phyloP scores from a whole-genome alignment of 345 rosid species.

The Eucalyptus marginata region DNA sequence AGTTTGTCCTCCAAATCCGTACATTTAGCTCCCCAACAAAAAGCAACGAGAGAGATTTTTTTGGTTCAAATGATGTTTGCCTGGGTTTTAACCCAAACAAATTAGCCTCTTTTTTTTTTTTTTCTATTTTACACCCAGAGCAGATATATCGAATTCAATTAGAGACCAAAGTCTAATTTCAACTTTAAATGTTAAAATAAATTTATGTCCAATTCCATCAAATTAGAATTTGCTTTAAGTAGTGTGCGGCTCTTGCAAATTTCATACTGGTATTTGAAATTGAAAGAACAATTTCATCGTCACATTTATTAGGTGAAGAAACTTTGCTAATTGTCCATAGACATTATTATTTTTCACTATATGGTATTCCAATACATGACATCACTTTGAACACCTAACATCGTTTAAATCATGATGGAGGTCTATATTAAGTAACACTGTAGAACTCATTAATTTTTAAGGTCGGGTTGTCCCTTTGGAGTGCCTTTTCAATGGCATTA shows the following conservation, averaged over 20 bases:
- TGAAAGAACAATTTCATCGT: too few relatives aligned
- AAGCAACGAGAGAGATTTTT: background rate
- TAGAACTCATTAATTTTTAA: too few relatives aligned
- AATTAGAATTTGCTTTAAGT: too few relatives aligned
- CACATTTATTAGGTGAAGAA: background rate
- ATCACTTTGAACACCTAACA: background rate
- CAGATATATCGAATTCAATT: background rate
- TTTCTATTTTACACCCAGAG: background rate
- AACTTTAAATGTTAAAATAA: background rate
- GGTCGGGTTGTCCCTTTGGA: too few relatives aligned
- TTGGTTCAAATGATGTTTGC: background rate
- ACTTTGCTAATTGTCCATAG: background rate
- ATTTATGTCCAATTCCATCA: background rate
- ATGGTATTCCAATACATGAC: background rate
- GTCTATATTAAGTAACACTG: too few relatives aligned
- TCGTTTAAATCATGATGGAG: too few relatives aligned
- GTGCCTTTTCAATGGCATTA: too few relatives aligned
- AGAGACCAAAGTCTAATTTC: background rate
- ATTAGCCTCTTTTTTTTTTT: background rate
- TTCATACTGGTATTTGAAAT: too few relatives aligned
- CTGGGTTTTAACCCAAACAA: background rate
- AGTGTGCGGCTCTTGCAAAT: background rate
- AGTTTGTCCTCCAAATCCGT: background rate
- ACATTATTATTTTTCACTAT: background rate
- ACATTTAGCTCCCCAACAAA: background rate